A percentile compares a stretch with the other conserved stretches of the same genome.
Conservation (phyloP, 495 filamentous ascomycete genomes). For the Lasiosphaeria ovina region DNA sequence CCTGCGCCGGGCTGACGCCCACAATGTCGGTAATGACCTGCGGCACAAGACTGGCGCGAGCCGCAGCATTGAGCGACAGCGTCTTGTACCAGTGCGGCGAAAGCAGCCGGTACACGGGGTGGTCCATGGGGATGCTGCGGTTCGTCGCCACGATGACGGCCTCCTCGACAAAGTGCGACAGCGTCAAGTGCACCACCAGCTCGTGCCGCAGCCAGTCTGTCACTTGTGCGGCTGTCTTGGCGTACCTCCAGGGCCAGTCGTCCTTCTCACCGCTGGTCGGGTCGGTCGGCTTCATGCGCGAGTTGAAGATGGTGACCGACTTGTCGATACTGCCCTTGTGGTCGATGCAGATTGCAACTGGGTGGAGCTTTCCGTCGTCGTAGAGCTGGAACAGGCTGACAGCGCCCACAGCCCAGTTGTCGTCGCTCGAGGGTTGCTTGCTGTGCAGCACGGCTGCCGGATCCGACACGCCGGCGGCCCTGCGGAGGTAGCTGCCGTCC, state of each 20-base stretch:
- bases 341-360: conserved; percentile 47
- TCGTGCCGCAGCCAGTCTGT: conserved; percentile 52
- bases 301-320: conserved; percentile 50
- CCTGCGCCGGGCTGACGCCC: conserved; percentile 32
- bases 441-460: conserved; percentile 19
- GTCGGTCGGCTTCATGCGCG: conserved; percentile 30
- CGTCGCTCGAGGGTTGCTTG: conserved; percentile 20
- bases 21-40: conserved; percentile 40
- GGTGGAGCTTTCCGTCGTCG: conserved; percentile 44
- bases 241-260: conserved; percentile 54
- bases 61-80: conserved; percentile 48
- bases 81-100: conserved; percentile 52
- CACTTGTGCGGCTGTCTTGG: conserved; percentile 49
- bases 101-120: conserved; percentile 41
- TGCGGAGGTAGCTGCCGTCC: conserved; percentile 49
- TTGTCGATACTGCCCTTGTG: conserved; percentile 40
- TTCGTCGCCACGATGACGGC: conserved; percentile 47
- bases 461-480: conserved; percentile 28
- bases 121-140: conserved; percentile 37
- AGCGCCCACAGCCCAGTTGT: conserved; percentile 38
- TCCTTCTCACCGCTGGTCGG: conserved; percentile 33
- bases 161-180: conserved; percentile 50
- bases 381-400: conserved; percentile 47
- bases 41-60: conserved; percentile 44
- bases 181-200: conserved; percentile 42